Conservation (phyloP, 2,329 filamentous ascomycete species). For the Nemania sp. region DNA sequence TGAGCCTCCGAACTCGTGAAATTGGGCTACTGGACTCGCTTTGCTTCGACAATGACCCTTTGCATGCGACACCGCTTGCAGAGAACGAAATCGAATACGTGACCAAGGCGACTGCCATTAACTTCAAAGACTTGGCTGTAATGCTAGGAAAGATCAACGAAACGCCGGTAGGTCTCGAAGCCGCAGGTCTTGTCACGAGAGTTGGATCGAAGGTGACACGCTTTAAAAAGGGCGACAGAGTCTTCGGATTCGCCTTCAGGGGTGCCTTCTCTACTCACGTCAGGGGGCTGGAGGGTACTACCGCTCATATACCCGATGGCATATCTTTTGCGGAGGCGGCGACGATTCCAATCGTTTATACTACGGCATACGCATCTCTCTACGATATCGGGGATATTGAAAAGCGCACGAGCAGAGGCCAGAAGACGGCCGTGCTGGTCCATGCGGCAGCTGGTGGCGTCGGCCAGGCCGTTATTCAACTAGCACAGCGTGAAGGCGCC, state of each 20-base stretch:
- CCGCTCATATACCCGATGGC: constrained; percentile 19
- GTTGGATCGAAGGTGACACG: constrained; percentile 27
- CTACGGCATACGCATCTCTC: constrained; percentile 37
- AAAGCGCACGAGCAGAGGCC: constrained; percentile 19
- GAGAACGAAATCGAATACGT: constrained; percentile 31
- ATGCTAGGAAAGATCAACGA: constrained; percentile 24
- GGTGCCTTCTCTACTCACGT: constrained; percentile 17
- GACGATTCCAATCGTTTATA: constrained; percentile 10
- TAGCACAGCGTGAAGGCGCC: constrained; percentile 23
- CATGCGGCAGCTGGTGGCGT: constrained; percentile 29
- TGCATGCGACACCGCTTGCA: not conserved
- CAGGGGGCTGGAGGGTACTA: constrained; percentile 12
- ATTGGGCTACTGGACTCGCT: constrained; percentile 29
- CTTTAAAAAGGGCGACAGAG: constrained; percentile 24
- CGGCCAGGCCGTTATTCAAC: constrained; percentile 27
- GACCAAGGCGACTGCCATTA: constrained; percentile 23
- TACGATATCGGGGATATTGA: constrained; percentile 33
- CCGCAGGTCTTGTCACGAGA: constrained; percentile 40
- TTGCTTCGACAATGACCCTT: constrained; percentile 29
- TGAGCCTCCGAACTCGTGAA: constrained; percentile 17
- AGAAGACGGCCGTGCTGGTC: constrained; percentile 24
- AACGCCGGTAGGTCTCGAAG: constrained; percentile 27
- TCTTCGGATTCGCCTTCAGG: constrained; percentile 13
- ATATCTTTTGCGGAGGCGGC: constrained; percentile 19
- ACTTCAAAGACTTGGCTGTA: constrained; percentile 23